These are phyloP conservation scores for Aspergillus taichungensis DNA, from an alignment of 495 filamentous ascomycete species.

Conservation along the genomic window DNA sequence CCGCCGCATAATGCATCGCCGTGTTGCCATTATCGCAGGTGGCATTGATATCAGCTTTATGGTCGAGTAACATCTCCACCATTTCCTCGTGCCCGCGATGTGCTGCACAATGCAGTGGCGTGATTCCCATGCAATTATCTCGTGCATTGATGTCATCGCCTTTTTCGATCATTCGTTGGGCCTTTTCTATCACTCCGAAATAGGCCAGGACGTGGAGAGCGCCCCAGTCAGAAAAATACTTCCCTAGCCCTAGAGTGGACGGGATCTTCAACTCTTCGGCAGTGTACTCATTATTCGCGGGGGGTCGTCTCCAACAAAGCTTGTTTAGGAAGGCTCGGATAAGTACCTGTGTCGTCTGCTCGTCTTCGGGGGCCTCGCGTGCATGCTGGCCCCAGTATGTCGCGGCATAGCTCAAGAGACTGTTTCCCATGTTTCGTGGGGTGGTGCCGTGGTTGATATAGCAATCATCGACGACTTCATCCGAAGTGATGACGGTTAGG, in stretches of 20 bases:
- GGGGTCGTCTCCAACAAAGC: slow-evolving; percentile 24
- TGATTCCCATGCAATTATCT: slow-evolving; percentile 17
- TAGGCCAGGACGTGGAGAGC: slow-evolving; percentile 22
- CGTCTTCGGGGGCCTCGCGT: slow-evolving; percentile 18
- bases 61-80: slow-evolving; percentile 25
- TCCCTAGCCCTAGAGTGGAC: slow-evolving; percentile 14
- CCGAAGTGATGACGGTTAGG: slow-evolving; percentile 15
- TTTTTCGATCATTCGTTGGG: slow-evolving; percentile 21
- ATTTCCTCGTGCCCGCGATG: slow-evolving; percentile 30
- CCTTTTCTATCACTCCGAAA: slow-evolving; percentile 18
- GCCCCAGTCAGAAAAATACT: slow-evolving; percentile 23
- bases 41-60: slow-evolving; percentile 19
- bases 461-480: slow-evolving; percentile 30
- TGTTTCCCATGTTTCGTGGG: too few relatives aligned
- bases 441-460: slow-evolving; percentile 14
- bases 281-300: slow-evolving; percentile 3
- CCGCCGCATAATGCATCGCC: slow-evolving; percentile 21
- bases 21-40: slow-evolving; percentile 15
- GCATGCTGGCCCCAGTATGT: slow-evolving; percentile 27
- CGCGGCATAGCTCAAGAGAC: slow-evolving; percentile 25
- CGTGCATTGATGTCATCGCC: slow-evolving; percentile 16
- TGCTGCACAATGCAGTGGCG: slow-evolving; percentile 30
- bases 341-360: slow-evolving; percentile 24
- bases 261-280: slow-evolving; percentile 11
- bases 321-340: slow-evolving; percentile 29